Evolutionary conservation across 495 filamentous ascomycete species (phyloP).

Genomic region (Opeltia flavorubescens): DNA sequence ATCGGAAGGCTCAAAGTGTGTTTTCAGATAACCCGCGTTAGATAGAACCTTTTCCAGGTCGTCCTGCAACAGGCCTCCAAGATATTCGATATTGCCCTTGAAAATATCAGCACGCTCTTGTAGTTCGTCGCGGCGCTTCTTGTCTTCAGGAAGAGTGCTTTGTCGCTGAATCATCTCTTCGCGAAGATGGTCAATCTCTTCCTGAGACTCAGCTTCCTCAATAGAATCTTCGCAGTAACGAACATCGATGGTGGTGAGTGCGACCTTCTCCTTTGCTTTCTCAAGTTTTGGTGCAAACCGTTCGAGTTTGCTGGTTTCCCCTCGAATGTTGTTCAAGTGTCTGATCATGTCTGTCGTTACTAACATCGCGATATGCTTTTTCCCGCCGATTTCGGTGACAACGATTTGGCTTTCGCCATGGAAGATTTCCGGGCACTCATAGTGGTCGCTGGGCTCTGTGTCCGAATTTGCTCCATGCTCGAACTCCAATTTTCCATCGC

Average conservation of each 20-base stretch:
- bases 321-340: background rate
- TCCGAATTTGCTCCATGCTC: background rate
- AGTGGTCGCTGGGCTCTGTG: background rate
- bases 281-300: background rate
- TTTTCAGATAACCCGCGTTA: background rate
- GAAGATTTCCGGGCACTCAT: background rate
- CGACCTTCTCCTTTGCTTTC: background rate
- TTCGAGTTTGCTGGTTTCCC: background rate
- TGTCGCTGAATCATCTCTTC: background rate
- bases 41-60: background rate
- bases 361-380: constrained; percentile 5
- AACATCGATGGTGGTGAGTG: background rate
- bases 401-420: background rate
- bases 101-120: background rate
- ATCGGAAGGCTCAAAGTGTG: too few relatives aligned
- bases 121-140: background rate
- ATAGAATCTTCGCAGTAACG: background rate
- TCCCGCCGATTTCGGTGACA: background rate
- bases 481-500: too few relatives aligned
- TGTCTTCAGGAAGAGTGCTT: background rate
- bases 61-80: background rate
- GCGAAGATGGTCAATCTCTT: background rate
- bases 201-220: background rate
- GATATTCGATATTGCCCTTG: background rate
- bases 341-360: background rate